Evolutionary conservation across 805 yeast genomes (phyloP), one percentile per base, ranked within the genome.

Genomic region (Candida ipomoeae): DNA sequence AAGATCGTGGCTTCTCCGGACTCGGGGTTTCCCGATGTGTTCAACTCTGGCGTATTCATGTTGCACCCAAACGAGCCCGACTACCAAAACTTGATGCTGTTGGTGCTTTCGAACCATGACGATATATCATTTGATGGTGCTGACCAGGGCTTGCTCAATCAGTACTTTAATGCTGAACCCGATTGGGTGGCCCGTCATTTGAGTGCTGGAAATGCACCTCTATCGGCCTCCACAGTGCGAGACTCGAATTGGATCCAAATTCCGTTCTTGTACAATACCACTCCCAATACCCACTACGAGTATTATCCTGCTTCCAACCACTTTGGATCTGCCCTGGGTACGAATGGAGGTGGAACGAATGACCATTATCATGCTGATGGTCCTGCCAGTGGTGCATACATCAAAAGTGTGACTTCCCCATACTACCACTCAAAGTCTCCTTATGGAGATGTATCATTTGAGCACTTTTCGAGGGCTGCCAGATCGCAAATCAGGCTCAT

Each of bases 81-180:
- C 52, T 53, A 51, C 44, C 23, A 13, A 11, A 49, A 47, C 36
- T 71, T 89, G 44, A 58, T 57, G 39, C 52, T 52, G 4, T 56
- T 70, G 40, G 65, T 62, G 11, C 52, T 60, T 1, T 48, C 56
- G 8, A 40, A 50, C 15, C 40, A 55, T 33, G 53, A 29, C 3
- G 57, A 59, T 33, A 57, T 64, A 1, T 66, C 76, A 3, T 87
- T 89, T 58, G 97, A 90, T 67, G 96, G 96, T 39, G 92, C 96
- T 2, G 97, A 90, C 67, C 97, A 90, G 66, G 97, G 97, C 11
- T 73, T 90, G 35, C 72, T 90, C 55, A 90, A 90, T 66, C 87
- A 87, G 61, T 85, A 79, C 60, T 89, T 87, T 63, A 77, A 74
- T 51, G 41, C 63, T 8, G 60, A 66, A 41, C 75, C 75, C 11